Evolutionary conservation across 192 early-diverging fungal species (phyloP).

Genomic region (Linderina pennispora): DNA sequence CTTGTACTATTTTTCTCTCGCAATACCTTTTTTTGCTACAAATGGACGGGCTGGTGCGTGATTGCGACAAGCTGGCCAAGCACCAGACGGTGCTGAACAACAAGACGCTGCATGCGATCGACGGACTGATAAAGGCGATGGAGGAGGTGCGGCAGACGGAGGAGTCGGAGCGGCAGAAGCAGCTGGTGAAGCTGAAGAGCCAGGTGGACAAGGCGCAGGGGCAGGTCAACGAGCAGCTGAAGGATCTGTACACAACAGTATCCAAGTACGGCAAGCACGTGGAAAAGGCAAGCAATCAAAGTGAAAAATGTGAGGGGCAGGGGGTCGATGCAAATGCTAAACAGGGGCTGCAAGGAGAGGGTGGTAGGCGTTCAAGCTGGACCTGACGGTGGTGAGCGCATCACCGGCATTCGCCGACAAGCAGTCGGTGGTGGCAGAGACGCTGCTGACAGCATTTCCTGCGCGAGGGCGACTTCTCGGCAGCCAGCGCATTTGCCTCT

Average conservation of each 20-base stretch:
- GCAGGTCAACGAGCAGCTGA: slow-evolving; percentile 47
- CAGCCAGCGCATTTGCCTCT: slow-evolving; percentile 51
- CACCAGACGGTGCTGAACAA: slow-evolving; percentile 50
- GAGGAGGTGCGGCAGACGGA: slow-evolving; percentile 19
- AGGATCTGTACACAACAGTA: slow-evolving; percentile 58
- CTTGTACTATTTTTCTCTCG: neutral
- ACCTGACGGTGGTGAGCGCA: slow-evolving; percentile 52
- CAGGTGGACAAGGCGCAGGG: slow-evolving; percentile 14
- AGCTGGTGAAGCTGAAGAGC: slow-evolving; percentile 16
- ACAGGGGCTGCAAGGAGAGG: neutral
- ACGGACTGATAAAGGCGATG: slow-evolving; percentile 39
- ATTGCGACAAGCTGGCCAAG: slow-evolving; percentile 61
- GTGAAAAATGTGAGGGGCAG: neutral
- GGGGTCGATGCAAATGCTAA: slow-evolving; percentile 14
- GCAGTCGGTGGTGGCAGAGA: slow-evolving; percentile 52
- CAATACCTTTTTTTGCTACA: neutral
- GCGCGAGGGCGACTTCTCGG: slow-evolving; percentile 78
- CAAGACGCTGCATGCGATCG: slow-evolving; percentile 41
- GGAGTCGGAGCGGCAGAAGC: neutral
- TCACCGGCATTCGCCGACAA: slow-evolving; percentile 75
- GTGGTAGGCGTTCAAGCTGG: slow-evolving; percentile 61
- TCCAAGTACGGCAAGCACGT: slow-evolving; percentile 67
- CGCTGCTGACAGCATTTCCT: slow-evolving; percentile 76
- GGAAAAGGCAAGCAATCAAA: slow-evolving; percentile 51
- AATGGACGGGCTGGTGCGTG: slow-evolving; percentile 64